These are phyloP conservation scores for Schizochytrium sp. DNA, from an alignment of 108 stramenopile genomes.

Conservation along the genomic window DNA sequence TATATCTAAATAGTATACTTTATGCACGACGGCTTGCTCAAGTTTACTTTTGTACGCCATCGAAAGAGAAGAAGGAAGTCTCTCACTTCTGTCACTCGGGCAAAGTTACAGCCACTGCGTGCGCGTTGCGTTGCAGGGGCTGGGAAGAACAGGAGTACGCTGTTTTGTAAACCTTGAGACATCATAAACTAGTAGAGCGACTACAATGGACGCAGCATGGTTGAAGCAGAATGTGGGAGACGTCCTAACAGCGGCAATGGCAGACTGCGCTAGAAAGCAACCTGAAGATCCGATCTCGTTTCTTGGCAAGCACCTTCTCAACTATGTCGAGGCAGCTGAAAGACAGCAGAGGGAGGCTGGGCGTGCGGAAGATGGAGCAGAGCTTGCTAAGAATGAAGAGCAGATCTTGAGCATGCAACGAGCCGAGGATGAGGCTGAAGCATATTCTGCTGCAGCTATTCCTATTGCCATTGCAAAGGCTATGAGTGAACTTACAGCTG, in stretches of 20 bases:
- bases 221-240: conserved; percentile 50
- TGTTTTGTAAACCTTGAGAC: too few relatives aligned
- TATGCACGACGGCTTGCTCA: too few relatives aligned
- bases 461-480: background rate
- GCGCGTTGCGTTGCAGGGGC: too few relatives aligned
- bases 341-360: background rate
- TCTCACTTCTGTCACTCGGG: too few relatives aligned
- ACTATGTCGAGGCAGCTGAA: background rate
- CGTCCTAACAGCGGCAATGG: conserved; percentile 30
- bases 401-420: too few relatives aligned
- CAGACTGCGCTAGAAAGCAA: conserved; percentile 26
- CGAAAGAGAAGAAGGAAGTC: too few relatives aligned
- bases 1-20: too few relatives aligned
- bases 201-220: conserved; percentile 49
- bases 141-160: too few relatives aligned
- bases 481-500: background rate
- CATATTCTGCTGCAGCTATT: background rate
- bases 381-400: background rate
- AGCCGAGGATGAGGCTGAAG: conserved; percentile 23
- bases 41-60: too few relatives aligned
- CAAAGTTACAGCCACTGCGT: too few relatives aligned
- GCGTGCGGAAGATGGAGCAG: background rate
- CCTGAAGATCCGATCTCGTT: conserved; percentile 34
- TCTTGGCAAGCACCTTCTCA: conserved; percentile 24
- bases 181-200: background rate